Base-by-base conservation (phyloP, 768 basidiomycete species). In the Leccinum barrowsii region DNA sequence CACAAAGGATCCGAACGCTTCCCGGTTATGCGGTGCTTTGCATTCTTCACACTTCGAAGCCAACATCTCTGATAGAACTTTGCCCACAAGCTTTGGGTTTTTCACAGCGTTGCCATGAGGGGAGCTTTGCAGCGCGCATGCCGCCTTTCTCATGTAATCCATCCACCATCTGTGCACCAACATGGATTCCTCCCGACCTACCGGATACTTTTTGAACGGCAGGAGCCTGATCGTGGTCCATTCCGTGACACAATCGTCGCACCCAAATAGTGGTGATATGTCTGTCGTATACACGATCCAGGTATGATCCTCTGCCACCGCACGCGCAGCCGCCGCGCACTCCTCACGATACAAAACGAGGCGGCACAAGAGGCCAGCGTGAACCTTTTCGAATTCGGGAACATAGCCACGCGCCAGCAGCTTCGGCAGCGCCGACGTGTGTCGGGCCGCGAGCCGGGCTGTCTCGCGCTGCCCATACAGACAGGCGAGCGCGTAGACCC, bases 111-210 rank as follows among this genome's bases (percentile, higher is more conserved):
- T 10, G 1, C 56, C 35, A 0, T 21, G 19, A 11, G 64, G 58
- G 6, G 19, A 28, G 40, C 28, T 54, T 28, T 37, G 56, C 54
- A 68, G 17, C 1, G 40, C 58, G 0, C 7, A 5, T 47, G 56
- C 40, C 15, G 63, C 56, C 54, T 54, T 63, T 17, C 4, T 60
- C 63, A 60, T 60, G 19, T 62, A 67, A 15, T 62, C 44, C 2
- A 40, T 1, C 66, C 63, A 67, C 65, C 60, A 67, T 1, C 0
- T 34, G 30, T 67, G 61, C 48, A 57, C 55, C 2, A 13, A 15
- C 10, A 54, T 7, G 1, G 0, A 0, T 26, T 65, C 56, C 28
- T 7, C 4, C 50, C 58, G 57, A 17, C 63, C 57, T 0, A 1
- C 7, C 35, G 0, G 57, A 30, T 64, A 50, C 54, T 50, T 58